These are phyloP conservation scores for Aspergillus clavatus DNA, from an alignment of 2,329 filamentous ascomycete species.

Conservation along the genomic window DNA sequence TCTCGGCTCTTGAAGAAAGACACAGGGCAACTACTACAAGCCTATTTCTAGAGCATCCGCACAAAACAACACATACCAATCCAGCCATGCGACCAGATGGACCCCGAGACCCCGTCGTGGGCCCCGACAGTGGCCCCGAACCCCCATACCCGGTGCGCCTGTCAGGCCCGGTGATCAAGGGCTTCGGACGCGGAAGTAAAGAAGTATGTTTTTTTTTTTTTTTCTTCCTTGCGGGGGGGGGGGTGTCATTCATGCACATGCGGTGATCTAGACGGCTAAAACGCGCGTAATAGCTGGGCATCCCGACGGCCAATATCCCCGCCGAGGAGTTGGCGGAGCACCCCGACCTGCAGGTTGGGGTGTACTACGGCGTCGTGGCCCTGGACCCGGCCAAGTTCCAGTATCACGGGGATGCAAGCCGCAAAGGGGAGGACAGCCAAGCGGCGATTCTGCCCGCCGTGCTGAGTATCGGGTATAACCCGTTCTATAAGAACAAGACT, in stretches of 20 bases:
- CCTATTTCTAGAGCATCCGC: too few relatives aligned
- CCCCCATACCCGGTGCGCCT: conserved; percentile 77
- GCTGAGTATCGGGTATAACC: conserved; percentile 94
- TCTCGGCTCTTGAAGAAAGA: too few relatives aligned
- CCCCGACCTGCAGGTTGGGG: conserved; percentile 64
- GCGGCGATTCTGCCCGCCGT: conserved; percentile 71
- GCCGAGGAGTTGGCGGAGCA: conserved; percentile 60
- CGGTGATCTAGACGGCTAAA: conserved; percentile 4
- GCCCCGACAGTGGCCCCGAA: conserved; percentile 67
- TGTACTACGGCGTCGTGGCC: conserved; percentile 90
- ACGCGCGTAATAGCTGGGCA: conserved; percentile 69
- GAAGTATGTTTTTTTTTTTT: conserved; percentile 54
- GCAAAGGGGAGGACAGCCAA: conserved; percentile 7
- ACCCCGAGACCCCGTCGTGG: conserved; percentile 65
- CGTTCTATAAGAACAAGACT: conserved; percentile 89
- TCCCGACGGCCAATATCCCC: conserved; percentile 88
- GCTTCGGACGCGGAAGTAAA: conserved; percentile 89
- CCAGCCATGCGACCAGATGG: conserved; percentile 44
- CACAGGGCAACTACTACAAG: background rate
- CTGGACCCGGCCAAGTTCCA: conserved; percentile 49
- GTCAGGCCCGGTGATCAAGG: conserved; percentile 81
- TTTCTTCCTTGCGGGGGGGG: too few relatives aligned
- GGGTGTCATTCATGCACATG: background rate
- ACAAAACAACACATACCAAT: background rate
- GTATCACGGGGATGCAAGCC: conserved; percentile 12